phyloP scores from a whole-genome alignment of 768 basidiomycete species.

The Leccinum boreale region DNA sequence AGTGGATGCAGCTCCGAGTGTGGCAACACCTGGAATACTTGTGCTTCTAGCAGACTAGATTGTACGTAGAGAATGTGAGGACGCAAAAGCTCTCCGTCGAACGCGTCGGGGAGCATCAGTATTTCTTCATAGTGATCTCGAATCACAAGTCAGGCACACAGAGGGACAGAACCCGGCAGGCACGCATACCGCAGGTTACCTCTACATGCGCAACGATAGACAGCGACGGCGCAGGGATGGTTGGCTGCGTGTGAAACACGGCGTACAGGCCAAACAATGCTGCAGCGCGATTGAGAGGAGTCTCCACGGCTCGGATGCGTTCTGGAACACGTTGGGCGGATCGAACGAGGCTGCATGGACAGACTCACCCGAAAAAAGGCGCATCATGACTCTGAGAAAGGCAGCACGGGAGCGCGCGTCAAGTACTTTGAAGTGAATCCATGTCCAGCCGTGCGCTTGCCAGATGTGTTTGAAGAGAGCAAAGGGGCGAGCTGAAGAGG shows the following conservation, averaged over 20 bases:
- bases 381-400: conserved; percentile 55
- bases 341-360: neutral
- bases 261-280: conserved; percentile 71
- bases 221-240: conserved; percentile 47
- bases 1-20: conserved; percentile 44
- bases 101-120: conserved; percentile 41
- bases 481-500: conserved; percentile 47
- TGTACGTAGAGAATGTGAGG: conserved; percentile 50
- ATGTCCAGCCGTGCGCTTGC: conserved; percentile 66
- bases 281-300: conserved; percentile 52
- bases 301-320: conserved; percentile 44
- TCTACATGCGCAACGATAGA: conserved; percentile 51
- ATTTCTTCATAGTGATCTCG: conserved; percentile 59
- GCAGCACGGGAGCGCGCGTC: conserved; percentile 62
- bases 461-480: conserved; percentile 69
- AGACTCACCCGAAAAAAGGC: conserved; percentile 64
- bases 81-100: conserved; percentile 39
- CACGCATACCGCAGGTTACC: conserved; percentile 52
- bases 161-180: neutral
- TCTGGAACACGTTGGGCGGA: conserved; percentile 38
- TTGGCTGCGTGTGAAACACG: conserved; percentile 67
- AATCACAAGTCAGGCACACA: conserved; percentile 4
- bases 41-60: conserved; percentile 42
- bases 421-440: conserved; percentile 72
- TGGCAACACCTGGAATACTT: conserved; percentile 62